Base-by-base conservation (phyloP, 345 rosid genomes). In the Reutealis trisperma region DNA sequence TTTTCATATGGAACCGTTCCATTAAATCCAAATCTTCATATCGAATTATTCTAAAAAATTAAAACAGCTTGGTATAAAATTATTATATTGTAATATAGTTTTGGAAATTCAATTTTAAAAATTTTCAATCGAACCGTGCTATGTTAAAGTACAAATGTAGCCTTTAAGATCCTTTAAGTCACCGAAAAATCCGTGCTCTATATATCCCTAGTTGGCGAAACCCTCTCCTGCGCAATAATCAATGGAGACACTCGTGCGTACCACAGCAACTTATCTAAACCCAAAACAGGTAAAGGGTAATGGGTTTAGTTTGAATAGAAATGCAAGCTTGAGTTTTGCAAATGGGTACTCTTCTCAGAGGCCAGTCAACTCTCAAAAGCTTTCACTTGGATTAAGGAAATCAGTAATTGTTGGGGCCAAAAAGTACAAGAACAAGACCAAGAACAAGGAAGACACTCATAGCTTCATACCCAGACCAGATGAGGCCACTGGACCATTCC, bases 401-500 rank as follows among this genome's bases (percentile, higher is more conserved):
- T 83, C 88, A 8, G 77, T 84, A 34, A 66, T 83, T 24, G 92
- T 81, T n/a, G 67, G 80, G 54, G 94, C 93, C 13, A 85, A 74
- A 75, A 91, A 80, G 83, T 79, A 75, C 67, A 62, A 44, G 47
- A 84, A 83, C 6, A 78, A 42, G 5, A 34, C 37, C 8, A 77
- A 70, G 74, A 91, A 34, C 5, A 34, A 83, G 37, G 86, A 84
- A 54, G 94, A 93, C 73, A 75, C 67, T 25, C 93, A 92, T 57
- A 85, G 86, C 87, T 92, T 89, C 63, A 77, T 85, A 2, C 65
- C 86, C 68, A 83, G 78, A 73, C 82, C 89, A 71, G 97, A 88
- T 25, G 98, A 91, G 67, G 82, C 89, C 76, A 84, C 87, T 62
- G 93, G 93, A n/a, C 86, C 86, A 44, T 94, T 91, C 77, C 98